phyloP scores from a whole-genome alignment of 1,284 basidiomycete species.

The Austroboletus rostrupii region DNA sequence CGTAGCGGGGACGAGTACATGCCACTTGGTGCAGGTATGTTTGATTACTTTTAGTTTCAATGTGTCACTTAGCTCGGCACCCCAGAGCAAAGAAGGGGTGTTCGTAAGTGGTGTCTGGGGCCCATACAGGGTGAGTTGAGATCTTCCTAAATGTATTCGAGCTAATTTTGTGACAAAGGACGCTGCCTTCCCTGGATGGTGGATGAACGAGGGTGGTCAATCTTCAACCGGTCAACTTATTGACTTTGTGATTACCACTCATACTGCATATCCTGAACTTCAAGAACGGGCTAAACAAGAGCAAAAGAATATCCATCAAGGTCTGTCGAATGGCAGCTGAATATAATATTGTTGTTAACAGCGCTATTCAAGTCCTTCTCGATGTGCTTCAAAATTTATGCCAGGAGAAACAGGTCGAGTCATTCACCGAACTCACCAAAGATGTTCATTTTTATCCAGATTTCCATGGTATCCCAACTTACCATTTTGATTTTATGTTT shows the following conservation, averaged over 20 bases:
- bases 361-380: constrained; percentile 58
- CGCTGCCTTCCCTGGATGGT: constrained; percentile 88
- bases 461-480: constrained; percentile 58
- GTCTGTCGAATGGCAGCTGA: constrained; percentile 33
- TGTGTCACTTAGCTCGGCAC: constrained; percentile 2
- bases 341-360: neutral
- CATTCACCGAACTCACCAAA: constrained; percentile 80
- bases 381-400: constrained; percentile 71
- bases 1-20: constrained; percentile 94
- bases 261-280: constrained; percentile 77
- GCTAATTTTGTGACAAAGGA: constrained; percentile 41
- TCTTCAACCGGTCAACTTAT: constrained; percentile 98
- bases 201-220: constrained; percentile 99
- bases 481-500: neutral
- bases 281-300: constrained; percentile 53
- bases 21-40: constrained; percentile 83
- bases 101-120: constrained; percentile 96
- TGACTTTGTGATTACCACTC: constrained; percentile 92
- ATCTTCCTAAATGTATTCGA: neutral
- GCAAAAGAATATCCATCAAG: constrained; percentile 54
- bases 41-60: neutral
- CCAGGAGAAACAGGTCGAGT: constrained; percentile 52
- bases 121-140: constrained; percentile 71
- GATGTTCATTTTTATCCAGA: constrained; percentile 95
- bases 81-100: constrained; percentile 73